A percentile compares a stretch with the other conserved stretches of the same genome.
phyloP scores from a whole-genome alignment of 805 yeast species.

The Candida sakaeoensis region DNA sequence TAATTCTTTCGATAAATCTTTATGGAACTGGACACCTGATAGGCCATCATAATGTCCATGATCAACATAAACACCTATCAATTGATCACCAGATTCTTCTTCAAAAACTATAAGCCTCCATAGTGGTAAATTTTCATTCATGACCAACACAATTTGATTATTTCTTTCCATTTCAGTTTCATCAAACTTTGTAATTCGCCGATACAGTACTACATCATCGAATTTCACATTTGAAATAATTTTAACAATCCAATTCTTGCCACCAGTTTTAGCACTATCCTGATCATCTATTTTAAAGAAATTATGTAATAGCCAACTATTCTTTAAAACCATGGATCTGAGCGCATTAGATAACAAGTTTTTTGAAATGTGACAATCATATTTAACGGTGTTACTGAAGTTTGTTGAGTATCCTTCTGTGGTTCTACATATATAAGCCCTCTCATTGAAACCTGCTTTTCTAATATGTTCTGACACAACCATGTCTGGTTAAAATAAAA shows the following conservation, averaged over 20 bases:
- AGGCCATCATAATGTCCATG: conserved; percentile 30
- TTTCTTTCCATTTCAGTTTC: conserved; percentile 11
- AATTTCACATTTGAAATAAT: conserved; percentile 14
- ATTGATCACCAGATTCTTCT: conserved; percentile 10
- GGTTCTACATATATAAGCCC: conserved; percentile 19
- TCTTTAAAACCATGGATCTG: conserved; percentile 11
- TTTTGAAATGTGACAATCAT: conserved; percentile 11
- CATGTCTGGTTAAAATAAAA: conserved; percentile 2
- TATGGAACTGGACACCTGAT: conserved; percentile 27
- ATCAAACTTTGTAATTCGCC: conserved; percentile 11
- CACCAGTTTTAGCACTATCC: conserved; percentile 8
- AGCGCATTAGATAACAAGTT: conserved; percentile 15
- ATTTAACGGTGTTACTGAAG: conserved; percentile 19
- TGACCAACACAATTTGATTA: conserved; percentile 4
- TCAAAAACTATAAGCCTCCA: conserved; percentile 20
- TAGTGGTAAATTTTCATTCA: conserved; percentile 15
- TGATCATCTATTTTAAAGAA: conserved; percentile 14
- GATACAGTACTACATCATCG: conserved; percentile 16
- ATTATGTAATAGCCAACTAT: conserved; percentile 17
- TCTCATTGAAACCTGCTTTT: conserved; percentile 20
- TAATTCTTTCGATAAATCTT: conserved; percentile 17
- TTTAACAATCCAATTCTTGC: conserved; percentile 14
- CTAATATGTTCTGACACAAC: conserved; percentile 8
- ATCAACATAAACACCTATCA: conserved; percentile 20
- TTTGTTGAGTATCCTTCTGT: conserved; percentile 17